Percentiles rank a stretch among this genome's conserved stretches.
Conservation (phyloP, 306 rosid genomes). For the Cucurbita pepo region DNA sequence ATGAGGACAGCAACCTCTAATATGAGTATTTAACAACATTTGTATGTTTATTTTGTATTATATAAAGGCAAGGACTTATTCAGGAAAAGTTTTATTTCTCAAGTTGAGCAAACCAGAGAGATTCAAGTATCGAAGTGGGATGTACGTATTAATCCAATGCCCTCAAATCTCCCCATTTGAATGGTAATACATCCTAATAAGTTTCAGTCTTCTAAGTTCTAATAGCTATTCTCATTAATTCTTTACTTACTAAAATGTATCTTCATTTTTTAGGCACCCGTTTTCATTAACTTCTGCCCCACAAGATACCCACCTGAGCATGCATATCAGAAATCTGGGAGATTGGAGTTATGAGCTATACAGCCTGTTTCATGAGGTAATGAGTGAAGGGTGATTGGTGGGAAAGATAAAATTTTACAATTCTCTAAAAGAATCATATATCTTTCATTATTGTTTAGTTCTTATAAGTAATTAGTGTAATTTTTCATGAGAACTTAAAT, state of each 20-base stretch:
- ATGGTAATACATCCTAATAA: conserved; percentile 29
- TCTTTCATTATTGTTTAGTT: not conserved
- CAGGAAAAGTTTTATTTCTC: conserved; percentile 68
- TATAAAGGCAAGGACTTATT: conserved; percentile 46
- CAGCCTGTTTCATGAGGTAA: conserved; percentile 70
- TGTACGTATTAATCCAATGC: conserved; percentile 80
- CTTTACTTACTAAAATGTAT: not conserved
- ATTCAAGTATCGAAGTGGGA: conserved; percentile 67
- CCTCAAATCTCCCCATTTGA: conserved; percentile 72
- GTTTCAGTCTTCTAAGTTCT: not conserved
- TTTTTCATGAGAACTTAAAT: not conserved
- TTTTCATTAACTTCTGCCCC: conserved; percentile 86
- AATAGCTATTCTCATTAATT: not conserved
- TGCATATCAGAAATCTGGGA: conserved; percentile 72
- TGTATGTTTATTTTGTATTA: not conserved
- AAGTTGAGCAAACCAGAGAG: conserved; percentile 70
- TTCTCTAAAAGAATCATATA: not conserved
- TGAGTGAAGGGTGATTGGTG: not conserved
- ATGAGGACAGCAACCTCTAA: not conserved
- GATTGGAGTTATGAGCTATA: conserved; percentile 75
- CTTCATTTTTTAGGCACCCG: conserved; percentile 65
- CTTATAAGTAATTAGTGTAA: not conserved
- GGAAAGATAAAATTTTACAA: not conserved
- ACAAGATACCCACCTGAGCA: conserved; percentile 61
- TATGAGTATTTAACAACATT: not conserved